Conservation (phyloP, 768 basidiomycete genomes). For the Pleurotus tuoliensis region DNA sequence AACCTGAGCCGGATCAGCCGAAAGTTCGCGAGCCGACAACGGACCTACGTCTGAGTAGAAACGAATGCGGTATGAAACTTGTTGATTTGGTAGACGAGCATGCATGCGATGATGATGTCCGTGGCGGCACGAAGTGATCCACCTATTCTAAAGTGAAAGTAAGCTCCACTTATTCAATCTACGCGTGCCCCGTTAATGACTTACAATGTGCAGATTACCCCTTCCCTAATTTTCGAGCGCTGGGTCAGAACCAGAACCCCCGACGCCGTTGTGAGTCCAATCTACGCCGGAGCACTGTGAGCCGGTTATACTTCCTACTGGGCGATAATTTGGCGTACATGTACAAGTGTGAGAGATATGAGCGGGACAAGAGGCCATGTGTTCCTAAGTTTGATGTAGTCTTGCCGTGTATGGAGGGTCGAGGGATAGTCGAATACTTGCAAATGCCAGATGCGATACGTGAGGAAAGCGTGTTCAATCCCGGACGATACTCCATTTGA, state of each 20-base stretch:
- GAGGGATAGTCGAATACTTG: not conserved
- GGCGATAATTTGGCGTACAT: not conserved
- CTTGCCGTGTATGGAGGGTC: not conserved
- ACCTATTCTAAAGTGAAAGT: not conserved
- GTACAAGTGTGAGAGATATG: not conserved
- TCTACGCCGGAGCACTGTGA: too few relatives aligned
- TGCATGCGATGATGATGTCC: not conserved
- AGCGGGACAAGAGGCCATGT: not conserved
- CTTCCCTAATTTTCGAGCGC: too few relatives aligned
- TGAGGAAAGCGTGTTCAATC: constrained; percentile 3
- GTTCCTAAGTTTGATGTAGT: not conserved
- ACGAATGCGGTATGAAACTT: not conserved
- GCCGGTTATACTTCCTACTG: not conserved
- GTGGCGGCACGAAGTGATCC: not conserved
- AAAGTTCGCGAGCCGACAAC: not conserved
- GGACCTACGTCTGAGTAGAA: not conserved
- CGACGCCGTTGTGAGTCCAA: too few relatives aligned
- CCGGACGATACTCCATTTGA: not conserved
- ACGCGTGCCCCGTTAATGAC: too few relatives aligned
- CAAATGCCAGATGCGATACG: constrained; percentile 6
- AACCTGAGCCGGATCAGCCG: not conserved
- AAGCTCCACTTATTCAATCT: too few relatives aligned
- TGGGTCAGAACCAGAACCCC: too few relatives aligned
- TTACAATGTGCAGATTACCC: too few relatives aligned
- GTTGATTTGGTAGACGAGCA: constrained; percentile 2